Evolutionary conservation across 495 filamentous ascomycete species (phyloP).

Genomic region (Immersiella caudata): DNA sequence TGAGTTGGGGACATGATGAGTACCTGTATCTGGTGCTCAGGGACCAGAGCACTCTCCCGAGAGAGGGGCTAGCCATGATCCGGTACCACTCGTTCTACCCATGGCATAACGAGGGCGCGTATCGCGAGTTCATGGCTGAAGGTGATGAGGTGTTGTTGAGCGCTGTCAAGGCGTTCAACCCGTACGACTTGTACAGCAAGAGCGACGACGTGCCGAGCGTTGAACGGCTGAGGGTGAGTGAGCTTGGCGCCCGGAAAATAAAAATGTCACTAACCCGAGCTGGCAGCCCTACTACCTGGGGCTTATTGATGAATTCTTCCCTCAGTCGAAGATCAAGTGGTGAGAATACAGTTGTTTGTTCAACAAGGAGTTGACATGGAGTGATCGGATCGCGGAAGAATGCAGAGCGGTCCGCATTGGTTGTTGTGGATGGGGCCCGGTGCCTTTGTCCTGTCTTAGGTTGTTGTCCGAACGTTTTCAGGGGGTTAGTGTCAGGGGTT

Average conservation of each 20-base stretch:
- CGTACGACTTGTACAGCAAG: slow-evolving; percentile 92
- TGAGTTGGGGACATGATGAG: slow-evolving; percentile 92
- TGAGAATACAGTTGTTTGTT: too few relatives aligned
- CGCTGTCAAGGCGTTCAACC: slow-evolving; percentile 84
- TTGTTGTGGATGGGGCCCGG: too few relatives aligned
- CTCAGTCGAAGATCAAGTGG: slow-evolving; percentile 75
- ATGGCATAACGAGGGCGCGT: slow-evolving; percentile 81
- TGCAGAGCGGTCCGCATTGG: too few relatives aligned
- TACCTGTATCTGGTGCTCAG: slow-evolving; percentile 84
- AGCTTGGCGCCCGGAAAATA: background rate
- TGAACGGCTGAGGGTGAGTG: slow-evolving; percentile 68
- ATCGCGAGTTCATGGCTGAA: slow-evolving; percentile 77
- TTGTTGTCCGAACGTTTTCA: too few relatives aligned
- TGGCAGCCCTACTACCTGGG: slow-evolving; percentile 76
- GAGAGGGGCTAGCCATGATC: slow-evolving; percentile 86
- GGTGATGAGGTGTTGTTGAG: slow-evolving; percentile 76
- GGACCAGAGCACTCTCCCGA: slow-evolving; percentile 74
- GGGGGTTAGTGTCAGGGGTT: too few relatives aligned
- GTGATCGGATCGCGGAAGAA: background rate
- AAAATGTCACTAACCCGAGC: background rate
- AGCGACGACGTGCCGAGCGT: slow-evolving; percentile 75
- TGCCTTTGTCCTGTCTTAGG: too few relatives aligned
- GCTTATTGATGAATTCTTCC: slow-evolving; percentile 85
- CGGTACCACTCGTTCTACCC: slow-evolving; percentile 89
- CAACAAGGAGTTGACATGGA: background rate